Base-by-base conservation (phyloP, 2,329 filamentous ascomycete species). In the Eurotiales sp. region DNA sequence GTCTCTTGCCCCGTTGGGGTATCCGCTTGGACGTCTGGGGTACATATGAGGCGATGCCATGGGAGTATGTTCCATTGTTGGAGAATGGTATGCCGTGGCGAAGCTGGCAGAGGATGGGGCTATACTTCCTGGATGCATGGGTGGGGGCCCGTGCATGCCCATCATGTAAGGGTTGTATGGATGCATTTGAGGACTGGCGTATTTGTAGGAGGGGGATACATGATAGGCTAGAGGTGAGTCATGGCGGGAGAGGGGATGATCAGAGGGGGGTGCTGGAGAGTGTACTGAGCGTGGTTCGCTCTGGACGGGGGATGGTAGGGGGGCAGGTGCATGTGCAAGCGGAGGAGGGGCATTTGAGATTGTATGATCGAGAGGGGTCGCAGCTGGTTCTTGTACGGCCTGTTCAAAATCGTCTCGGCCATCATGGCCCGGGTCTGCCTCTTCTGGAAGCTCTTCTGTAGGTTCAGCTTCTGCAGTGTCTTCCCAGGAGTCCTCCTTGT, bases 91-190 rank as follows among this genome's bases (percentile, higher is more conserved):
- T 23, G 66, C 62, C 8, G 66, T 59, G 29, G 61, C 55, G 56
- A 61, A 66, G 51, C 61, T 60, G 19, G 61, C 48, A 3, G 55
- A 56, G n/a, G 62, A 63, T 19, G 62, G 57, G 21, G 62, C 59
- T 34, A 60, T 53, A 23, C 59, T 55, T 37, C 52, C 59, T n/a
- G 61, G 59, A 22, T 65, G 59, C 42, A 63, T 60, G 39, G 62
- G 27, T 62, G 30, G 64, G 61, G 10, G 64, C 17, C 53, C 54
- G 49, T 56, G 55, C 21, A 56, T 54, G 22, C 68, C 69, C 58
- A 70, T 65, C 53, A 59, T 57, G 19, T 68, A 65, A 39, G 68
- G 67, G 40, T 62, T 63, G 57, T 72, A 70, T n/a, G 62, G 59
- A 48, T 64, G 64, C 42, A 67, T 62, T 42, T 69, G 62, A 19